These are phyloP conservation scores for Fragaria ananassa DNA, from an alignment of 306 rosid genomes.

Conservation along the genomic window DNA sequence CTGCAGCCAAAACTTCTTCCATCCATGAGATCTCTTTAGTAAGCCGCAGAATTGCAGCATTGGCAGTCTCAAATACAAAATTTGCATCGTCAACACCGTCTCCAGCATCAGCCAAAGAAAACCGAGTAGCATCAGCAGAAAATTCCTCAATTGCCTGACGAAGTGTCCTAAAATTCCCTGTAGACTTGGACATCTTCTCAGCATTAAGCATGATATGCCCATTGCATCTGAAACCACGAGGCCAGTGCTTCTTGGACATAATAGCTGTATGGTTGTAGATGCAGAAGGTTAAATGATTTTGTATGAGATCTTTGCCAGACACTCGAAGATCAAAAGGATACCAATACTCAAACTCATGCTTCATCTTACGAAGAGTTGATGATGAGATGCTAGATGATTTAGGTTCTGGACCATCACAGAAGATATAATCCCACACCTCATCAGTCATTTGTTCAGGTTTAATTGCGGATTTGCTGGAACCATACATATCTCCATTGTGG, in stretches of 20 bases:
- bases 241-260: slow-evolving; percentile 72
- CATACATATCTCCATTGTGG: slow-evolving; percentile 74
- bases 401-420: slow-evolving; percentile 65
- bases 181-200: slow-evolving; percentile 93
- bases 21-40: slow-evolving; percentile 85
- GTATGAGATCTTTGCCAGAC: slow-evolving; percentile 91
- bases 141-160: slow-evolving; percentile 86
- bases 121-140: slow-evolving; percentile 90
- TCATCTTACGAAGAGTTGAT: slow-evolving; percentile 60
- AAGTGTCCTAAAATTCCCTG: slow-evolving; percentile 89
- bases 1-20: slow-evolving; percentile 67
- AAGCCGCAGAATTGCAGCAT: slow-evolving; percentile 81
- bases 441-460: slow-evolving; percentile 79
- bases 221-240: slow-evolving; percentile 85
- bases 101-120: slow-evolving; percentile 96
- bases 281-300: slow-evolving; percentile 82
- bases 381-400: slow-evolving; percentile 58
- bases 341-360: slow-evolving; percentile 91
- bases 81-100: slow-evolving; percentile 97
- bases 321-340: slow-evolving; percentile 93
- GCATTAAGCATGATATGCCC: slow-evolving; percentile 91
- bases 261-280: slow-evolving; percentile 91
- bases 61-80: slow-evolving; percentile 86
- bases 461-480: slow-evolving; percentile 42
- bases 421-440: slow-evolving; percentile 78